Evolutionary conservation across 2,329 filamentous ascomycete genomes (phyloP), one percentile per base, ranked within the genome.

Genomic region (Ophiostoma sp.): DNA sequence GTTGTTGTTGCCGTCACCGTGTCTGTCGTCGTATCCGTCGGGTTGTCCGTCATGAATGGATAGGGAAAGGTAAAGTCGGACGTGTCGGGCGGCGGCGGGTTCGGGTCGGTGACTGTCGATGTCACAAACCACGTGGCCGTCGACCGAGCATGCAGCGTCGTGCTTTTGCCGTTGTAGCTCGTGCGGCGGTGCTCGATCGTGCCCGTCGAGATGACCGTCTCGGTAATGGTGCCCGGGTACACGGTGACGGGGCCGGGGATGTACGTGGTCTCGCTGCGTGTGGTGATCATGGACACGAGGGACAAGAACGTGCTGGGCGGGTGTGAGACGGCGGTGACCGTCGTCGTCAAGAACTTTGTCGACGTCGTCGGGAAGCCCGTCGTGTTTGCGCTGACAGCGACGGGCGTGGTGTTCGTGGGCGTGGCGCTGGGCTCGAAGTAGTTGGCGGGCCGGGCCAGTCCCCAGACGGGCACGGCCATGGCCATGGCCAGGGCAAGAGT

Each of bases 141-240:
- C 39, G 39, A 41, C 39, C 15, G 39, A 6, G 62, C 67, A 35
- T 71, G 69, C 68, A 70, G 66, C 41, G 71, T 71, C 44, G 71
- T 68, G 60, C 33, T 70, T 41, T 67, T 66, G 36, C 68, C 70
- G 67, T 71, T 65, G 17, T 23, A 68, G 68, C 67, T 69, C 17
- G 70, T 72, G 33, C 66, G 66, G 23, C 70, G 69, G 60, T 64
- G 36, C 44, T 72, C 71, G 15, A 72, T 39, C 1, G 71, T 72
- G 44, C 67, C 71, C 15, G 67, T 69, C 1, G 68, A 72, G 1
- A n/a, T 52, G 5, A 52, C 20, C 5, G 48, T 52, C n/a, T 52
- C 48, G 48, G 48, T 52, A 7, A n/a, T 52, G 17, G 48, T 52
- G 17, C 48, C 48, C 4, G 48, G 17, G 5, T 52, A 52, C 17